These are phyloP conservation scores for Lachnellula suecica DNA, from an alignment of 2,329 filamentous ascomycete species.

Conservation along the genomic window DNA sequence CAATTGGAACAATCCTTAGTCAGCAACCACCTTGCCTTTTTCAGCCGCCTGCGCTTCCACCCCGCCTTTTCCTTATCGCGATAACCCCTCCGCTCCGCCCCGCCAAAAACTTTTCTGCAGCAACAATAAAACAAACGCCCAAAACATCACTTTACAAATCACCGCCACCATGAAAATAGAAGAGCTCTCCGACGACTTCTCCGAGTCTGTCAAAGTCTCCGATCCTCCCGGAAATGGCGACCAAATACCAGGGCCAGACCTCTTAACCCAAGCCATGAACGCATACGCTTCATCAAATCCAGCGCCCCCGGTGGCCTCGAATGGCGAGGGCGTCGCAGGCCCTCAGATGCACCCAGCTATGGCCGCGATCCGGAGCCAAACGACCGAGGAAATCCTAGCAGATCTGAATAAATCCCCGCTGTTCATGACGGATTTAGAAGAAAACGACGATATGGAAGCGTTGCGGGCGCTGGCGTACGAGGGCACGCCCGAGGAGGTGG, in stretches of 20 bases:
- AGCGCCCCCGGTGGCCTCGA: slow-evolving; percentile 2
- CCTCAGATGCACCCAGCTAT: slow-evolving; percentile 54
- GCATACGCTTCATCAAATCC: slow-evolving; percentile 11
- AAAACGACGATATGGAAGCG: slow-evolving; percentile 83
- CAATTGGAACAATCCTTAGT: not conserved
- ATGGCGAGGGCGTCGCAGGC: slow-evolving; percentile 21
- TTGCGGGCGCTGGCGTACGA: slow-evolving; percentile 90
- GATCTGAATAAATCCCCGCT: slow-evolving; percentile 74
- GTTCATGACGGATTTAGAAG: slow-evolving; percentile 93
- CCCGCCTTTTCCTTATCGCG: not conserved
- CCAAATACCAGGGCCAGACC: slow-evolving; percentile 18
- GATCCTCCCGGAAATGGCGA: slow-evolving; percentile 6
- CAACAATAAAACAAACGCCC: not conserved
- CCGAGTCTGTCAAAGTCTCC: slow-evolving; percentile 17
- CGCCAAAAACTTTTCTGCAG: slow-evolving; percentile 1
- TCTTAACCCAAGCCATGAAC: slow-evolving; percentile 30
- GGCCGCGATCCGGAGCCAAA: slow-evolving; percentile 54
- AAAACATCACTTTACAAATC: slow-evolving; percentile 1
- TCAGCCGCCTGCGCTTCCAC: slow-evolving; percentile 1
- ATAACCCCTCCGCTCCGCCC: slow-evolving; percentile 6
- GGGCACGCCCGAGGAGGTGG: slow-evolving; percentile 82
- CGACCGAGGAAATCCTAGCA: slow-evolving; percentile 57
- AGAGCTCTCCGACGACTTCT: slow-evolving; percentile 24
- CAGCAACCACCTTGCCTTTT: not conserved
- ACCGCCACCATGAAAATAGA: slow-evolving; percentile 29